Evolutionary conservation across 768 basidiomycete genomes (phyloP), one percentile per base, ranked within the genome.

Genomic region (Rickenella mellea): DNA sequence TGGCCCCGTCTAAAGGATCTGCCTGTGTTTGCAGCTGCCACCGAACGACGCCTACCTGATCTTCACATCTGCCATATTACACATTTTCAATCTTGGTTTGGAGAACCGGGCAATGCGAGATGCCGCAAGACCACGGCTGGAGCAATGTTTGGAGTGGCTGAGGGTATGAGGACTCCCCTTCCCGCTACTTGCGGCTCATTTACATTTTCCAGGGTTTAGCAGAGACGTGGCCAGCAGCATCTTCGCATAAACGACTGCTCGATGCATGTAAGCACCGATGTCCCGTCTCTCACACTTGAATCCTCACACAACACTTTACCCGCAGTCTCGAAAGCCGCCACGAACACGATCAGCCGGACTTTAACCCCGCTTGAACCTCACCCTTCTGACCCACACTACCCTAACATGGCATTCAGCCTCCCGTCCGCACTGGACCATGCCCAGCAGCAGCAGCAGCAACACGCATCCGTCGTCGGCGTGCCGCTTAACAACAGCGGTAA

Each of bases 81-180:
- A 36, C 33, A 22, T 36, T 22, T 36, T 36, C 33, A 36, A 36
- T 22, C 33, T 36, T 15, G 24, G 19, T 17, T 22, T 36, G 19
- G 24, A 22, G 19, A 22, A 36, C 33, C 19, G 24, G 12, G 19
- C 10, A 22, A 7, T 36, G 10, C 33, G 33, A 22, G 33, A 36
- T 9, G 19, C 19, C 10, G 33, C 33, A 22, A 17, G 33, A 9
- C 33, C 33, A 14, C 33, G 33, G 19, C 24, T 36, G 12, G 33
- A 36, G 33, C 33, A 36, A 10, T 36, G 33, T 22, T 19, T 36
- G 24, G 33, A 36, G 24, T 36, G 33, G 33, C 24, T 36, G 33
- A 17, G 33, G 33, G 33, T 36, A 36, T 19, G 4, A 19, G 24
- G 10, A 17, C 24, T 3, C 33, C 12, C 24, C 19, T 36, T 36